Percentiles rank a stretch among this genome's conserved stretches.
Conservation (phyloP, 2,329 filamentous ascomycete genomes). For the Claviceps citrina region DNA sequence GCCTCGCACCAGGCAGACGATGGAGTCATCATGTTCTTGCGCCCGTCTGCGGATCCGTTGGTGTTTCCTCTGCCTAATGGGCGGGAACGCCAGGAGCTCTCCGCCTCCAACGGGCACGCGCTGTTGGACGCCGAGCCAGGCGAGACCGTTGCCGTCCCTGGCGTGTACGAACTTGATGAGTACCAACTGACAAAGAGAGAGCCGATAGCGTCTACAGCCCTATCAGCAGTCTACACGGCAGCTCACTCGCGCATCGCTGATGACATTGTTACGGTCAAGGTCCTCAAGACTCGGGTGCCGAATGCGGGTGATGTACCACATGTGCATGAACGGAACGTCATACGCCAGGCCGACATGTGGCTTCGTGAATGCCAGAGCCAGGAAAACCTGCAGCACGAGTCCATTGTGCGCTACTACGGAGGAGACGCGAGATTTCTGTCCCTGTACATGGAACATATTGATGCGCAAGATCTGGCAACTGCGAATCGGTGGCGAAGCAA, state of each 20-base stretch:
- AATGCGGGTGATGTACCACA: slow-evolving; percentile 28
- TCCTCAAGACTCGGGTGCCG: slow-evolving; percentile 37
- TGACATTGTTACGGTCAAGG: slow-evolving; percentile 43
- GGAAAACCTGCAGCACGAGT: slow-evolving; percentile 38
- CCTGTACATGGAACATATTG: slow-evolving; percentile 46
- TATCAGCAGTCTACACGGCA: slow-evolving; percentile 41
- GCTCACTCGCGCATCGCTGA: slow-evolving; percentile 36
- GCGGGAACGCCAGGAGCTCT: slow-evolving; percentile 31
- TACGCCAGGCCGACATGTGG: slow-evolving; percentile 45
- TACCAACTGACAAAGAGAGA: slow-evolving; percentile 41
- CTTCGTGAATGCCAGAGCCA: slow-evolving; percentile 42
- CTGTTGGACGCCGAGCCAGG: slow-evolving; percentile 35
- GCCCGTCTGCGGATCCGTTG: slow-evolving; percentile 32
- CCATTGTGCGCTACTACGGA: slow-evolving; percentile 42
- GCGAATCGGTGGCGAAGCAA: slow-evolving; percentile 33
- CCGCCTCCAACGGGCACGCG: slow-evolving; percentile 30
- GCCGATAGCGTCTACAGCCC: slow-evolving; percentile 38
- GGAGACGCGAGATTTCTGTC: slow-evolving; percentile 45
- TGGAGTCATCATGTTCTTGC: slow-evolving; percentile 40
- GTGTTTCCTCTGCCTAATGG: slow-evolving; percentile 36
- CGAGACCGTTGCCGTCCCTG: slow-evolving; percentile 33
- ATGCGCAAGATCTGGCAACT: slow-evolving; percentile 37
- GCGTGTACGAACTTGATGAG: slow-evolving; percentile 34
- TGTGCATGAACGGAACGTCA: slow-evolving; percentile 38
- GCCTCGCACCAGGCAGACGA: slow-evolving; percentile 23